phyloP scores from a whole-genome alignment of 768 basidiomycete species.

The Tremella fuciformis region DNA sequence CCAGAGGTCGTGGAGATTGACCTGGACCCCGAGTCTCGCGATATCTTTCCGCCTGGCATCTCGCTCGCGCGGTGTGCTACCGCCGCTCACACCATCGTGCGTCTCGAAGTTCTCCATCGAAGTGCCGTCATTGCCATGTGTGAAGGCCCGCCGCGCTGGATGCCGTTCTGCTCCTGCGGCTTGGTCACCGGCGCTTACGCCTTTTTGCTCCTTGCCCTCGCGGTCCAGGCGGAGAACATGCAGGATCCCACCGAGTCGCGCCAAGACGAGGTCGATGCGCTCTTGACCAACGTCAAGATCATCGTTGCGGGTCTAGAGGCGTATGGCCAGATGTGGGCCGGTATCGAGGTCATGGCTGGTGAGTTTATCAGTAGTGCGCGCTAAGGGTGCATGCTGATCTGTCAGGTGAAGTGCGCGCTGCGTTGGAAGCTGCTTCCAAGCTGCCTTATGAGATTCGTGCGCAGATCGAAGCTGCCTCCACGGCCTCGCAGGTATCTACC shows the following conservation, averaged over 20 bases:
- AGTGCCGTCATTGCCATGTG: slow-evolving; percentile 48
- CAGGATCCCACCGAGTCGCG: slow-evolving; percentile 13
- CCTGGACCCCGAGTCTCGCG: slow-evolving; percentile 1
- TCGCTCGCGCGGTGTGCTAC: slow-evolving; percentile 46
- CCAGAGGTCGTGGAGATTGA: not conserved
- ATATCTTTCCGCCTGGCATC: slow-evolving; percentile 49
- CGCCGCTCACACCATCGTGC: slow-evolving; percentile 49
- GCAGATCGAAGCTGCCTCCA: slow-evolving; percentile 3
- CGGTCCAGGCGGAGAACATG: slow-evolving; percentile 45
- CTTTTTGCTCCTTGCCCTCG: slow-evolving; percentile 47
- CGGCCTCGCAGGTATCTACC: no score
- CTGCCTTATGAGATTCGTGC: slow-evolving; percentile 30
- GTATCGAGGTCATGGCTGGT: slow-evolving; percentile 51
- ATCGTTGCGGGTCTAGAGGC: slow-evolving; percentile 49
- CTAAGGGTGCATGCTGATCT: slow-evolving; percentile 1
- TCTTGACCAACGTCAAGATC: slow-evolving; percentile 51
- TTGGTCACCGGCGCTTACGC: slow-evolving; percentile 50
- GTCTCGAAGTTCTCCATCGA: slow-evolving; percentile 50
- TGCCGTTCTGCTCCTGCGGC: slow-evolving; percentile 51
- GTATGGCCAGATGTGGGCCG: slow-evolving; percentile 51
- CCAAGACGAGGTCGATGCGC: slow-evolving; percentile 44
- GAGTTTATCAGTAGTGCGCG: slow-evolving; percentile 20
- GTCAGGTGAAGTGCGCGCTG: slow-evolving; percentile 47
- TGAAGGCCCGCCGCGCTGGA: slow-evolving; percentile 49
- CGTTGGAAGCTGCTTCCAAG: slow-evolving; percentile 44